Evolutionary conservation across 2,329 filamentous ascomycete species (phyloP).

Genomic region (Xylariaceae sp.): DNA sequence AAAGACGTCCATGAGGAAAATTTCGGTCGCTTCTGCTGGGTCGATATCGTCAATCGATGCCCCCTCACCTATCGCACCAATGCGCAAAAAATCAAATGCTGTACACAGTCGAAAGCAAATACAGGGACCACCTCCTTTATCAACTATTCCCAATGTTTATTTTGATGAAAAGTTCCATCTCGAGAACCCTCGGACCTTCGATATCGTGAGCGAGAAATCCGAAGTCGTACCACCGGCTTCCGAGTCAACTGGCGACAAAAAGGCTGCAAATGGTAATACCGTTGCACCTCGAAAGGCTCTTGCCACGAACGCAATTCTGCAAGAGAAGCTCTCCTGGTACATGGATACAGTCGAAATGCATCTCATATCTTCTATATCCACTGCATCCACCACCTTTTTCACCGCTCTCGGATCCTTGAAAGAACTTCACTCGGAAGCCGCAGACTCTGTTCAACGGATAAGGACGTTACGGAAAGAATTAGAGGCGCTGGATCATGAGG

Average conservation of each 20-base stretch:
- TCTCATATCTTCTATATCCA: constrained; percentile 91
- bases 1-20: constrained; percentile 36
- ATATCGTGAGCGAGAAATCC: constrained; percentile 91
- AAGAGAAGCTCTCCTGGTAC: constrained; percentile 98
- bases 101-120: constrained; percentile 52
- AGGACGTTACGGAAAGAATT: constrained; percentile 75
- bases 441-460: constrained; percentile 84
- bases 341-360: constrained; percentile 99
- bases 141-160: constrained; percentile 88
- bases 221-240: constrained; percentile 77
- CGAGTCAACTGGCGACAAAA: constrained; percentile 49
- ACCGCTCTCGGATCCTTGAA: constrained; percentile 85
- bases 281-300: constrained; percentile 73
- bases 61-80: constrained; percentile 32
- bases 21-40: constrained; percentile 42
- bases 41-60: constrained; percentile 48
- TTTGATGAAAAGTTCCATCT: constrained; percentile 93
- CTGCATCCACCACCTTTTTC: constrained; percentile 93
- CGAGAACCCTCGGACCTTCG: constrained; percentile 93
- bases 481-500: constrained; percentile 74
- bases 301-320: constrained; percentile 92
- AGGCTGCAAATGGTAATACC: constrained; percentile 51
- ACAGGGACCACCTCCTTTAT: constrained; percentile 76
- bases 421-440: constrained; percentile 85
- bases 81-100: constrained; percentile 40